Evolutionary conservation across 1,139 yeast genomes (phyloP), one percentile per base, ranked within the genome.

Genomic region (Geotrichum fermentans): DNA sequence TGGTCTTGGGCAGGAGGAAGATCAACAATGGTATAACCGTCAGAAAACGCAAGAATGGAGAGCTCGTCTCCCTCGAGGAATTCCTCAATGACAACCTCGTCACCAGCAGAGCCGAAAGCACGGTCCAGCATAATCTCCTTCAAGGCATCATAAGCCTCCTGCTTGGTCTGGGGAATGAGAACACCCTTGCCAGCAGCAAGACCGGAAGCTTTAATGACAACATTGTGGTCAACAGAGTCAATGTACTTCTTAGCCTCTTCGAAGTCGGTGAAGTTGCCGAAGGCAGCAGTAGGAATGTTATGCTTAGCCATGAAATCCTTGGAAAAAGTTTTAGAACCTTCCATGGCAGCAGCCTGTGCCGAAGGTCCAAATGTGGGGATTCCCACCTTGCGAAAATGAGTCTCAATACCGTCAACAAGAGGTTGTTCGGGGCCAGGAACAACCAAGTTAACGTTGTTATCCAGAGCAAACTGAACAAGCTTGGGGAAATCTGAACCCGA

Each of bases 361-460:
- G 88, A 79, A 24, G 99, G 99, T 7, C 98, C 99, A 70, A 94
- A 94, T 24, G 90, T 96, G 34, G 97, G 95, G 55, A 94, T 82
- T 58, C 98, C 98, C 50, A 84, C 83, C 48, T 66, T 66, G 34
- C 70, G 69, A 74, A 92, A 90, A 46, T 74, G 72, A 20, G 82
- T 70, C 32, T 90, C 69, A 53, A 92, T 81, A 42, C 99, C 99
- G 63, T 92, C 97, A 36, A 92, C 97, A 55, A 94, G 74, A 37
- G 98, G 98, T 69, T 89, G 96, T 70, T 94, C 99, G n/a, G 99
- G 98, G 39, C 99, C 99, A 34, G 98, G 98, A 45, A 94, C 76
- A 11, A 89, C 98, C 56, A 94, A 74, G 47, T 75, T 77, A 52
- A 94, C 76, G 8, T 76, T 62, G 53, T 90, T 73, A 38, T 78